phyloP scores from a whole-genome alignment of 2,329 filamentous ascomycete genomes.

The Spiromastix sp. region DNA sequence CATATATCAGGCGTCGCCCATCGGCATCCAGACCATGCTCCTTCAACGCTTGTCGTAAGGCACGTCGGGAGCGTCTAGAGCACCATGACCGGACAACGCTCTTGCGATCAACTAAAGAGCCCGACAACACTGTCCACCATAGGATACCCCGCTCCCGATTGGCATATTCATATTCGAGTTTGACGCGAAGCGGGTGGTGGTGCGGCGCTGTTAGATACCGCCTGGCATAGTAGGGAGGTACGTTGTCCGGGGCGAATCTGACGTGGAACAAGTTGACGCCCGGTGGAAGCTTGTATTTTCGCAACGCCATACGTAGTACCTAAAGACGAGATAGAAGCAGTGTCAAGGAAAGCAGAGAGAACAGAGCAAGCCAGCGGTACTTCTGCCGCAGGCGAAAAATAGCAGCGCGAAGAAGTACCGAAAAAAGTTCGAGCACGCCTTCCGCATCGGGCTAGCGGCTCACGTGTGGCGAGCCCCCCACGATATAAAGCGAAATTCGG shows the following conservation, averaged over 20 bases:
- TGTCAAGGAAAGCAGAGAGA: no score
- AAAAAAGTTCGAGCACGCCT: background rate
- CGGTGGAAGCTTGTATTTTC: no score
- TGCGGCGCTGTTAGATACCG: constrained; percentile 8
- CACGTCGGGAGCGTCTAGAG: constrained; percentile 32
- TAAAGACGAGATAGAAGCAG: no score
- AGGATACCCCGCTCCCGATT: constrained; percentile 33
- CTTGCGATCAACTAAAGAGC: constrained; percentile 22
- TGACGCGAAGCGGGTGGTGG: constrained; percentile 26
- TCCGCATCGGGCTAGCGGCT: constrained; percentile 12
- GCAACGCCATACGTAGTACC: no score
- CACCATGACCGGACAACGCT: constrained; percentile 38
- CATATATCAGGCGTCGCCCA: background rate
- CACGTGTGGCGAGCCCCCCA: constrained; percentile 10
- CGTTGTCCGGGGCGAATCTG: background rate
- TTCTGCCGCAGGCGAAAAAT: no score
- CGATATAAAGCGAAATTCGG: constrained; percentile 17
- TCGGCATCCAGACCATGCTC: constrained; percentile 34
- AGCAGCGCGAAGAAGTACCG: constrained; percentile 1
- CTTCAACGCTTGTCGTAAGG: constrained; percentile 36
- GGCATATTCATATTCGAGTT: constrained; percentile 26
- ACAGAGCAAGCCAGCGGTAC: no score
- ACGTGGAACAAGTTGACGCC: no score
- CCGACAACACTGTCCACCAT: constrained; percentile 37
- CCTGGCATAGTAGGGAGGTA: background rate